Base-by-base conservation (phyloP, 192 early-diverging fungal species). In the Paraglomus brasilianum region DNA sequence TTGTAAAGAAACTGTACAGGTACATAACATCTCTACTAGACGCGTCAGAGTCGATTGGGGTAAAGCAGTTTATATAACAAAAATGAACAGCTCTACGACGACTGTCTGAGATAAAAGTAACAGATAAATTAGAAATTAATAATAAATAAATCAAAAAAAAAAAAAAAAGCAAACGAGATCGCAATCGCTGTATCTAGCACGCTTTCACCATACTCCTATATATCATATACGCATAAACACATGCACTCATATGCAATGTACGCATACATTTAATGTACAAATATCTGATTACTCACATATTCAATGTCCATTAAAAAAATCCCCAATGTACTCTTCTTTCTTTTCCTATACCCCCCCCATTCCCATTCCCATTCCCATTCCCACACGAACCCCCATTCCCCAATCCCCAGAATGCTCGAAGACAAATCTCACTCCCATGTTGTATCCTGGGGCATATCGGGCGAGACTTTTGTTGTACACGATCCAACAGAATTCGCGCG, bases 381-480 rank as follows among this genome's bases (percentile, higher is more conserved):
- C 51, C 15, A 13, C 9, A 43, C 51, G 22, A 59, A 69, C 49
- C 3, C 49, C 1, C 49, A 1, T 50, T 3, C 19, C 19, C 3
- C 15, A 1, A 50, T 19, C 15, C 19, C 49, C 70, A 88, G 88
- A 36, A 90, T 92, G 87, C 80, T 90, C 8, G 86, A 89, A 60
- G 87, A 92, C 49, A 80, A 84, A 19, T 78, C 86, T 24, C 84
- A 81, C 24, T 52, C 77, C 13, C 74, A 79, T 13, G 83, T 85
- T 21, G 80, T 91, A 9, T 73, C 75, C 0, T 92, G 91, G 91
- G 88, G 88, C 24, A 58, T 67, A 6, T 70, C 73, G 9, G 89
- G 89, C 8, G 78, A 82, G 24, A 80, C 84, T 1, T 92, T 92
- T 81, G 86, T 91, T 5, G 87, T 92, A 43, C 85, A 86, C 74